Conservation (phyloP, 2,329 filamentous ascomycete genomes). For the Westerdykella sp. region DNA sequence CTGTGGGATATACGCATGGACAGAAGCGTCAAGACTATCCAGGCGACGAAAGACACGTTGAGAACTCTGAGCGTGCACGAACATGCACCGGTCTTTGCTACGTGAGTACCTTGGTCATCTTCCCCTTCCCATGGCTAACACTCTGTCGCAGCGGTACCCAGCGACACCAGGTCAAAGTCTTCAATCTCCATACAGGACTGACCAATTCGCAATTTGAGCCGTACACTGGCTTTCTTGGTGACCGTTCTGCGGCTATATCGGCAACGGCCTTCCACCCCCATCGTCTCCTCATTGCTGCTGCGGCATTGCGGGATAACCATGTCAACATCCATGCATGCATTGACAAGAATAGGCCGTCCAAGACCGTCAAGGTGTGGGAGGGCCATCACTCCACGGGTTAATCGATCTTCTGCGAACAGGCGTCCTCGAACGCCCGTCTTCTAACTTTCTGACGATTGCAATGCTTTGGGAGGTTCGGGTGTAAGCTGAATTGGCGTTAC, state of each 20-base stretch:
- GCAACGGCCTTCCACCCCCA: constrained; percentile 94
- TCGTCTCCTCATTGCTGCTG: constrained; percentile 81
- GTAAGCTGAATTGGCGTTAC: too few species aligned
- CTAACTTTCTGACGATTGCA: too few species aligned
- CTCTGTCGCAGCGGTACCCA: constrained; percentile 67
- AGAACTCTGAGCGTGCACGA: constrained; percentile 89
- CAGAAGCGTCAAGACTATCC: constrained; percentile 64
- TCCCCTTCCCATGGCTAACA: constrained; percentile 13
- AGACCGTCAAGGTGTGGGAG: constrained; percentile 33
- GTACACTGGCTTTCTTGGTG: constrained; percentile 81
- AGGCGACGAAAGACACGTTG: constrained; percentile 69
- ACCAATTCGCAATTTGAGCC: constrained; percentile 81
- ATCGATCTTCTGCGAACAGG: too few species aligned
- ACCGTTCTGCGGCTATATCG: constrained; percentile 73
- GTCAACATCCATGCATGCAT: constrained; percentile 71
- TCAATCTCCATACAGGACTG: constrained; percentile 71
- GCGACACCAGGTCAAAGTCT: constrained; percentile 80
- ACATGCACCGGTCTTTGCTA: constrained; percentile 90
- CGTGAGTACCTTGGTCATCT: constrained; percentile 54
- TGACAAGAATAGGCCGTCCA: constrained; percentile 16
- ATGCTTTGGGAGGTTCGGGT: too few species aligned
- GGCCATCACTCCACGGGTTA: constrained; percentile 6
- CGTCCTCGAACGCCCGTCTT: too few species aligned
- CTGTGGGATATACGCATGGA: constrained; percentile 95
- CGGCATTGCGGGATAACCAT: constrained; percentile 79